phyloP scores from a whole-genome alignment of 2,329 filamentous ascomycete species.

The Exserohilum turcica region DNA sequence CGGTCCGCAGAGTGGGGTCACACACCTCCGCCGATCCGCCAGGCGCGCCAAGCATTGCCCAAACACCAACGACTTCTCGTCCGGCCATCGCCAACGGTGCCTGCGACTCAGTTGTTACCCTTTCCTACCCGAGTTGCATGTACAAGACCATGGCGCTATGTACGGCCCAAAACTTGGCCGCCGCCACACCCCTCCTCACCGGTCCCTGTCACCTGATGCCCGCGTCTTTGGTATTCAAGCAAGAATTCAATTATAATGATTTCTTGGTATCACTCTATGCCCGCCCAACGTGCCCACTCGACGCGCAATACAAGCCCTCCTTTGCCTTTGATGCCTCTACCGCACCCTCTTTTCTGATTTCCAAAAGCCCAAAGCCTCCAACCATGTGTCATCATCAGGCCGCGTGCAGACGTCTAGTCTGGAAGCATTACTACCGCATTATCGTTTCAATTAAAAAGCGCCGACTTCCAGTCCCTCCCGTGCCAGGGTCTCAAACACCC shows the following conservation, averaged over 20 bases:
- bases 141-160: neutral
- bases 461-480: slow-evolving; percentile 64
- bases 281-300: neutral
- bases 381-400: neutral
- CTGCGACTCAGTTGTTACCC: neutral
- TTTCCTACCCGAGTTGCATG: neutral
- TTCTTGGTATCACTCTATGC: slow-evolving; percentile 5
- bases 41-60: slow-evolving; percentile 3
- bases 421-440: neutral
- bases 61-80: neutral
- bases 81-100: neutral
- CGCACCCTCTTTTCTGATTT: too few species aligned
- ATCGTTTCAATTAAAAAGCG: slow-evolving; percentile 25
- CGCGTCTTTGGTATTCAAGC: neutral
- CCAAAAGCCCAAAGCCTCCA: too few species aligned
- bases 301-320: neutral
- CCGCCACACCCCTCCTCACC: neutral
- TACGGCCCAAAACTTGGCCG: neutral
- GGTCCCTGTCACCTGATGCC: neutral
- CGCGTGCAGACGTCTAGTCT: too few species aligned
- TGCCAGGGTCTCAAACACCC: slow-evolving; percentile 86
- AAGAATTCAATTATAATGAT: neutral
- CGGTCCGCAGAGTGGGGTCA: slow-evolving; percentile 20
- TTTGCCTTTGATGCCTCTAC: too few species aligned
- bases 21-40: slow-evolving; percentile 17